phyloP scores from a whole-genome alignment of 2,329 filamentous ascomycete genomes.

The Madurella mycetomatis region DNA sequence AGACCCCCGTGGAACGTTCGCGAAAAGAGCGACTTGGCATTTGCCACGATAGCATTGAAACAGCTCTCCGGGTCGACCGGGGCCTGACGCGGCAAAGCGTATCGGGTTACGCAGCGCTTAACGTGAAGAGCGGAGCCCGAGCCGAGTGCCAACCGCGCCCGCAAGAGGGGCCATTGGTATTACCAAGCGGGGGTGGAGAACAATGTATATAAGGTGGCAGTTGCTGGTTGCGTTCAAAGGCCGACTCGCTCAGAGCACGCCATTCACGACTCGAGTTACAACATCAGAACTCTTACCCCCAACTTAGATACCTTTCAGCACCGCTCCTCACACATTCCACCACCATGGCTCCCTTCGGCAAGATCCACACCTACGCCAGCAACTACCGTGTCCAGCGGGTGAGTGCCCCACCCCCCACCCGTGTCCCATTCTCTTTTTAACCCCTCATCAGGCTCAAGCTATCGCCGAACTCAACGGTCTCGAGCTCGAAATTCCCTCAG shows the following conservation, averaged over 20 bases:
- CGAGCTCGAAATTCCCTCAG: slow-evolving; percentile 31
- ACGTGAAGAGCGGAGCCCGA: no score
- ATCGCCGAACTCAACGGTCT: slow-evolving; percentile 38
- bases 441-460: slow-evolving; percentile 29
- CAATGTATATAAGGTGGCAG: background rate
- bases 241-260: slow-evolving; percentile 3
- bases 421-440: background rate
- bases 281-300: background rate
- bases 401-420: slow-evolving; percentile 15
- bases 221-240: background rate
- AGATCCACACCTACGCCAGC: slow-evolving; percentile 35
- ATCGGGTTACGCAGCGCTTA: no score
- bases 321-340: background rate
- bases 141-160: no score
- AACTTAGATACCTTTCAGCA: background rate
- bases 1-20: no score
- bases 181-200: no score
- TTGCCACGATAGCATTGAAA: no score
- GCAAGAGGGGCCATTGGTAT: no score
- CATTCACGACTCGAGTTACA: slow-evolving; percentile 8
- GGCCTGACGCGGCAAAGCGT: no score
- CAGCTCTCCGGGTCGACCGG: no score
- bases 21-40: no score
- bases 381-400: slow-evolving; percentile 37
- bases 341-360: slow-evolving; percentile 39